Evolutionary conservation across 1,139 yeast genomes (phyloP), one percentile per base, ranked within the genome.

Genomic region (Lodderomyces elongisporus): DNA sequence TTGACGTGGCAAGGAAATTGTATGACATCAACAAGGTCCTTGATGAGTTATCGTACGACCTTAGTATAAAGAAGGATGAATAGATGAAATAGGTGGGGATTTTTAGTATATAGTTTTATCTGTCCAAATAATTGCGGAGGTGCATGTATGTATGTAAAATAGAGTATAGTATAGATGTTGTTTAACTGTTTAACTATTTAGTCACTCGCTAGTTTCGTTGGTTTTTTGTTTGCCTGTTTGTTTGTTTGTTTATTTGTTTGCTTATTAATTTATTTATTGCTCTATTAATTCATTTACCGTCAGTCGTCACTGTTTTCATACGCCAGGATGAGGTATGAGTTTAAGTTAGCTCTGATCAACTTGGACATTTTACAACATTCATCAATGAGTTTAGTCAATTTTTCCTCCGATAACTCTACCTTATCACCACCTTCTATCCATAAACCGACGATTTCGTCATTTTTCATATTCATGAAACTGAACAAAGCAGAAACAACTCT

Each of bases 391-490:
- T 40, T 38, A n/a, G 49, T 51, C 39, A 65, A 47, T 12, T 43
- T 37, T 2, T 47, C 42, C 13, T 61, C 68, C 21, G 56, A 52
- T 12, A 61, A 39, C 3, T 48, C 50, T 16, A 43, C 45, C 42
- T 52, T 52, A 4, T 14, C 25, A 14, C 51, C 52, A 8, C 73
- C 69, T 38, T 74, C 77, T 13, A 72, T 55, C 77, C 81, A 77
- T 24, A 77, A 44, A 1, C 81, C 80, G 20, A 75, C 70, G 37
- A 74, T 61, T 45, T 72, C 78, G 43, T 72, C 69, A 42, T 71
- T 64, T 42, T 65, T 58, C 46, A 75, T 70, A 42, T 74, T 71
- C 71, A 75, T 70, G 45, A 66, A 74, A 42, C 77, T 63, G 6
- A 69, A 70, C 52, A 74, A 47, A 46, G 74, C 56, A 39, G 66